These are phyloP conservation scores for Helicocarpus griseus DNA, from an alignment of 2,329 filamentous ascomycete genomes.

Conservation along the genomic window DNA sequence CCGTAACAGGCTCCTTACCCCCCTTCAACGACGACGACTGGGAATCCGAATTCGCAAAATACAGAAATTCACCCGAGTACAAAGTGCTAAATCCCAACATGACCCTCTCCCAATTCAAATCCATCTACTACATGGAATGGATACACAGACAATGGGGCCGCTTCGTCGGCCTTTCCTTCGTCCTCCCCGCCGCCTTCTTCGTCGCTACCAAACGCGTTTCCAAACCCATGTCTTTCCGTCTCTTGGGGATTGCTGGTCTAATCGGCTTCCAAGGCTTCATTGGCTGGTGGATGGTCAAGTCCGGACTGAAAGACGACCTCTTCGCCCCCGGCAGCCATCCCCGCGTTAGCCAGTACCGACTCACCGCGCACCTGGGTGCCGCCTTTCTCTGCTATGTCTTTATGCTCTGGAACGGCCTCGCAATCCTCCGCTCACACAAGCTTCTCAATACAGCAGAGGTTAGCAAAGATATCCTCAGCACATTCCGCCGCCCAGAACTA, in stretches of 20 bases:
- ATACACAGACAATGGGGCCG: constrained; percentile 89
- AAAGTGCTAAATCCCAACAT: constrained; percentile 86
- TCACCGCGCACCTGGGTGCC: constrained; percentile 79
- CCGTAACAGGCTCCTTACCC: constrained; percentile 83
- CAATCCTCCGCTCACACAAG: constrained; percentile 67
- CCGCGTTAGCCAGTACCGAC: constrained; percentile 85
- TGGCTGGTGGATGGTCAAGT: constrained; percentile 99
- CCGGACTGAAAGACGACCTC: constrained; percentile 87
- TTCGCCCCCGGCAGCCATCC: constrained; percentile 86
- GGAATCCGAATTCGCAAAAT: constrained; percentile 88
- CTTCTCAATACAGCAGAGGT: constrained; percentile 59
- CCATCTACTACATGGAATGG: constrained; percentile 99
- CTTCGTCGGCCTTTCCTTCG: constrained; percentile 79
- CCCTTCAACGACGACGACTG: constrained; percentile 71
- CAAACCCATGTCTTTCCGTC: constrained; percentile 62
- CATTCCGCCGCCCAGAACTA: constrained; percentile 58
- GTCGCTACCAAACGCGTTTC: constrained; percentile 71
- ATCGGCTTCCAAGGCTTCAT: constrained; percentile 94
- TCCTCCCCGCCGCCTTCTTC: constrained; percentile 81
- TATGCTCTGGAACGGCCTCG: constrained; percentile 84
- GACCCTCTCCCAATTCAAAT: constrained; percentile 88
- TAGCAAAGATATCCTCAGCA: constrained; percentile 50
- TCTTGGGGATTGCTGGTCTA: constrained; percentile 73
- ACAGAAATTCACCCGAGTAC: constrained; percentile 87
- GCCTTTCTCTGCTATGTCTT: constrained; percentile 89